Base-by-base conservation (phyloP, 2,329 filamentous ascomycete genomes). In the Diaporthe sp. region DNA sequence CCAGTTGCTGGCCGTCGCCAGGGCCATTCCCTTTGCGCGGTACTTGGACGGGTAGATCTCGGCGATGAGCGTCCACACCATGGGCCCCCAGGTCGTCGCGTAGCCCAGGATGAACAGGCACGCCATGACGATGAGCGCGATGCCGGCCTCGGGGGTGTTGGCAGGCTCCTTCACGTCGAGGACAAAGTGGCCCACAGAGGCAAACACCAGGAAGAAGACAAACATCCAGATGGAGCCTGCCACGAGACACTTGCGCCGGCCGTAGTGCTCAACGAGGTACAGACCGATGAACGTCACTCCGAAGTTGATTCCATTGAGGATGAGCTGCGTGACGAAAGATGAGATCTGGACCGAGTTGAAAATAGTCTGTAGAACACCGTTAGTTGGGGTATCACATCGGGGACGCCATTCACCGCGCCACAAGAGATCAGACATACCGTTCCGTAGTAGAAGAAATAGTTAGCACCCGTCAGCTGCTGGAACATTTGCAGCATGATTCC, bases 241-340 rank as follows among this genome's bases (percentile, higher is more conserved):
- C 62, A 94, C 90, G 2, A 94, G 85, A 3, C 90, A 91, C 78
- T 88, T 89, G 67, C 92, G 90, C 9, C 92, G 90, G 74, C 92
- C 92, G 62, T 89, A 92, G 76, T 92, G 88, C 81, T 94, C 92
- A 19, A 94, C 90, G n/a, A 94, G 85, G 80, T 92, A 94, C n/a
- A 94, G 85, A 72, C 92, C 92, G 34, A 90, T 87, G 78, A 94
- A 91, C 9, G 93, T 94, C 76, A 90, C 90, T 71, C 87, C 85
- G 15, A 94, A 92, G 80, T 94, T 94, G 79, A 94, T 92, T 4
- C 87, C 89, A 78, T 90, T 90, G 42, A 93, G 87, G 75, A 94
- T 93, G 78, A 94, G 92, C 77, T 92, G 91, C 0, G 91, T 93
- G 71, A 92, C 86, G 80, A 91, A 94, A 37, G 89, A 90, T 83